Conservation (phyloP, 2,329 filamentous ascomycete genomes). For the Stagonosporopsis cucurbitacearum region DNA sequence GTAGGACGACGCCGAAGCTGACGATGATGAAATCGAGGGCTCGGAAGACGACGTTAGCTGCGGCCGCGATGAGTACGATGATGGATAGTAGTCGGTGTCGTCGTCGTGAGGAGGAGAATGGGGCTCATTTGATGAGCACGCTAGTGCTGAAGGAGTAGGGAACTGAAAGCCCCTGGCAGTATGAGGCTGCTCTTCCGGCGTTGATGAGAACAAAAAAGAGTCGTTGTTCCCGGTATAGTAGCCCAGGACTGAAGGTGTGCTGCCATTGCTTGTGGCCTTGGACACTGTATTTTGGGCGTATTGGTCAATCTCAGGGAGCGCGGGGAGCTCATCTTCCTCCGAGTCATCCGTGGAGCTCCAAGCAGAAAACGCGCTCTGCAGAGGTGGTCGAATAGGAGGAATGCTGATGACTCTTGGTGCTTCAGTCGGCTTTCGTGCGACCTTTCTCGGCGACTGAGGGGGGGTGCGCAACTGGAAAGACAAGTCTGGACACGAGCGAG, state of each 20-base stretch:
- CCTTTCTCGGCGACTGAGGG: conserved; percentile 30
- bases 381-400: conserved; percentile 40
- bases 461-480: conserved; percentile 28
- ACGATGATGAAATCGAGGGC: conserved; percentile 39
- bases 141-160: conserved; percentile 23
- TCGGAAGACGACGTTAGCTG: conserved; percentile 41
- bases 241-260: conserved; percentile 38
- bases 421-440: conserved; percentile 25
- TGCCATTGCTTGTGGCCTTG: conserved; percentile 27
- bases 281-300: conserved; percentile 10
- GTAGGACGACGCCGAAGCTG: conserved; percentile 39
- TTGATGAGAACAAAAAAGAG: conserved; percentile 43
- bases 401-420: conserved; percentile 38
- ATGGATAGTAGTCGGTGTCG: conserved; percentile 31
- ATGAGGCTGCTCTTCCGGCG: conserved; percentile 34
- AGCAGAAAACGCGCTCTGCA: conserved; percentile 45
- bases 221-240: conserved; percentile 39
- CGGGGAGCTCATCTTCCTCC: conserved; percentile 27
- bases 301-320: conserved; percentile 22
- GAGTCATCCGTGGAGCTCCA: conserved; percentile 49
- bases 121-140: conserved; percentile 17
- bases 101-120: conserved; percentile 12
- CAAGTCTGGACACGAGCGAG: conserved; percentile 43
- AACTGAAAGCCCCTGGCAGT: conserved; percentile 33
- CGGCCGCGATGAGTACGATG: conserved; percentile 35